Conservation (phyloP, 192 early-diverging fungal species). For the Umbelopsis vinacea region DNA sequence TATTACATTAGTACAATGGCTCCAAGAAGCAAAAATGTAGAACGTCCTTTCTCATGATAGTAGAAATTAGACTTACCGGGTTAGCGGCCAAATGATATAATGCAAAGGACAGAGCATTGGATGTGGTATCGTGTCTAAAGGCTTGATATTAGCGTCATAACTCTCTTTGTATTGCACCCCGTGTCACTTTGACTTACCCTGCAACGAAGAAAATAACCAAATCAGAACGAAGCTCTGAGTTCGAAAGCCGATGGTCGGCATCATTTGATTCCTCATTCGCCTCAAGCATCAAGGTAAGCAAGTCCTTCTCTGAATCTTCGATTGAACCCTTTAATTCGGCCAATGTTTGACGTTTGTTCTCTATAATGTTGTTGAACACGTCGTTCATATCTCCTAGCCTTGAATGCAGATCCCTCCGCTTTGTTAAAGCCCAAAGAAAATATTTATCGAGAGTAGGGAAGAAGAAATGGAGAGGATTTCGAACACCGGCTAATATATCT, state of each 20-base stretch:
- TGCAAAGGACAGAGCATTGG: conserved; percentile 6
- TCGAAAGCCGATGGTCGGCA: neutral
- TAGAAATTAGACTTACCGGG: neutral
- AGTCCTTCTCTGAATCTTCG: conserved; percentile 38
- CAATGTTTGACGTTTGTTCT: conserved; percentile 22
- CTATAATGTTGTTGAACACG: conserved; percentile 29
- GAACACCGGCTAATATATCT: neutral
- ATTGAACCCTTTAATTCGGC: neutral
- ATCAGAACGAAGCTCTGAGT: conserved; percentile 21
- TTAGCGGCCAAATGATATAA: conserved; percentile 28
- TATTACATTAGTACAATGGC: too few relatives aligned
- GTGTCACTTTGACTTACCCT: neutral
- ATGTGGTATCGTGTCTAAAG: conserved; percentile 29
- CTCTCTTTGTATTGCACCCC: too few relatives aligned
- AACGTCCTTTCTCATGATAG: too few relatives aligned
- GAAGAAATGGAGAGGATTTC: neutral
- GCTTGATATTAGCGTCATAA: too few relatives aligned
- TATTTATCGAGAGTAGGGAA: conserved; percentile 26
- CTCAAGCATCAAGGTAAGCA: conserved; percentile 37
- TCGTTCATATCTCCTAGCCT: conserved; percentile 17
- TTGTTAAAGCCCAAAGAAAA: conserved; percentile 17
- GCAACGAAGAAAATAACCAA: conserved; percentile 14
- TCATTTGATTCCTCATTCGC: conserved; percentile 3
- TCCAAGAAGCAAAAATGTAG: too few relatives aligned
- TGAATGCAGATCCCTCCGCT: conserved; percentile 9